Percentiles rank a stretch among this genome's conserved stretches.
Conservation (phyloP, 768 basidiomycete genomes). For the Collybia sp. region DNA sequence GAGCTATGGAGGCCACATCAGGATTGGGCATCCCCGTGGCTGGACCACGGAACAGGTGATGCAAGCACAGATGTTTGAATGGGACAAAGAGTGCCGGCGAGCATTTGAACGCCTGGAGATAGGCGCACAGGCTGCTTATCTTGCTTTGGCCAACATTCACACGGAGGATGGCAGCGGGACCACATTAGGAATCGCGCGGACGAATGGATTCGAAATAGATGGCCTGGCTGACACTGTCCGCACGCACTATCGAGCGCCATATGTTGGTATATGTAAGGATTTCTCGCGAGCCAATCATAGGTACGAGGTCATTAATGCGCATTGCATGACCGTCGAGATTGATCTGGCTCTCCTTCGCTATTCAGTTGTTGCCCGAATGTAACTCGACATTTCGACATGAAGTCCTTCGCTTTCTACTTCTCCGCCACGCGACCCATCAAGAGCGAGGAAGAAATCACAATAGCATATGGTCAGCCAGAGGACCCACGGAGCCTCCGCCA, state of each 20-base stretch:
- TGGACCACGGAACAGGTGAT: no score
- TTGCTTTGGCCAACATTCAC: not conserved
- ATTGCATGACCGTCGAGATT: not conserved
- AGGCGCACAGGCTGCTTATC: not conserved
- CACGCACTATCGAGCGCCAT: conserved; percentile 7
- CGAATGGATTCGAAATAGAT: no score
- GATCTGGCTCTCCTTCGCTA: not conserved
- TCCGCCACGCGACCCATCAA: conserved; percentile 21
- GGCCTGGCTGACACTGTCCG: no score
- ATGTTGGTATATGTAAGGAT: conserved; percentile 21
- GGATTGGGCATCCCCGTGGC: no score
- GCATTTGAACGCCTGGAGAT: no score
- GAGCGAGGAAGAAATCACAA: conserved; percentile 23
- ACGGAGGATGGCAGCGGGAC: no score
- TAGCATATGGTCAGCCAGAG: conserved; percentile 19
- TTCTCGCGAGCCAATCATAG: conserved; percentile 35
- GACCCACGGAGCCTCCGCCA: conserved; percentile 16
- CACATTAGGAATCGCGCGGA: no score
- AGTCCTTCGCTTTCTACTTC: conserved; percentile 25
- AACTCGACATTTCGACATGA: conserved; percentile 17
- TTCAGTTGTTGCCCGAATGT: conserved; percentile 26
- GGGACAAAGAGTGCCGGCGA: no score
- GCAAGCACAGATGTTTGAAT: no score
- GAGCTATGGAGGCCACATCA: no score
- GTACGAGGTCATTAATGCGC: conserved; percentile 10